Evolutionary conservation across 1,284 basidiomycete species (phyloP).

Genomic region (Retiboletus flavoniger): DNA sequence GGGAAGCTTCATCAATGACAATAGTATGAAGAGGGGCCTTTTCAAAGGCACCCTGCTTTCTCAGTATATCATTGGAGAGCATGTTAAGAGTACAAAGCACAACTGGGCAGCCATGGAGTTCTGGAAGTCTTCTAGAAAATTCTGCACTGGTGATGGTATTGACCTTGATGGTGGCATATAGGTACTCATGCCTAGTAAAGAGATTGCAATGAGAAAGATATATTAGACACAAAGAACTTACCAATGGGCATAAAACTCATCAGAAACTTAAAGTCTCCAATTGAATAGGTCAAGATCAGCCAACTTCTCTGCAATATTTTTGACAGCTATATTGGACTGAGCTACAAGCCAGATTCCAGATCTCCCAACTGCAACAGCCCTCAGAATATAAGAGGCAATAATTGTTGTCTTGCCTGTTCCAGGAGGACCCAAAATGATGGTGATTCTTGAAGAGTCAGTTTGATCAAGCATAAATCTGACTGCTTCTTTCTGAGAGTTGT

Average conservation of each 20-base stretch:
- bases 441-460: conserved; percentile 26
- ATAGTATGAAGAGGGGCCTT: conserved; percentile 37
- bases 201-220: conserved; percentile 1
- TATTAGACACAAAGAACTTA: conserved; percentile 27
- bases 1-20: conserved; percentile 49
- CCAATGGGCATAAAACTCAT: conserved; percentile 48
- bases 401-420: conserved; percentile 48
- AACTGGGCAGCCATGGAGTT: conserved; percentile 29
- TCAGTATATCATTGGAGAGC: conserved; percentile 51
- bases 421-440: conserved; percentile 49
- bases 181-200: conserved; percentile 50
- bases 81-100: conserved; percentile 64
- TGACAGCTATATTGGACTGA: conserved; percentile 54
- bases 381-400: conserved; percentile 47
- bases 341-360: conserved; percentile 50
- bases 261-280: conserved; percentile 49
- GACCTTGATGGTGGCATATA: conserved; percentile 39
- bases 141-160: conserved; percentile 39
- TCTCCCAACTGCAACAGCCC: conserved; percentile 30
- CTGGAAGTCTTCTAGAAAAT: conserved; percentile 27
- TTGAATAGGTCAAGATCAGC: conserved; percentile 35
- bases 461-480: conserved; percentile 29
- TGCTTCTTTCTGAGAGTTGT: conserved; percentile 28
- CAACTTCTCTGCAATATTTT: conserved; percentile 58
- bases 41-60: conserved; percentile 26